phyloP scores from a whole-genome alignment of 2,329 filamentous ascomycete genomes.

The Penicillium capsulatum region DNA sequence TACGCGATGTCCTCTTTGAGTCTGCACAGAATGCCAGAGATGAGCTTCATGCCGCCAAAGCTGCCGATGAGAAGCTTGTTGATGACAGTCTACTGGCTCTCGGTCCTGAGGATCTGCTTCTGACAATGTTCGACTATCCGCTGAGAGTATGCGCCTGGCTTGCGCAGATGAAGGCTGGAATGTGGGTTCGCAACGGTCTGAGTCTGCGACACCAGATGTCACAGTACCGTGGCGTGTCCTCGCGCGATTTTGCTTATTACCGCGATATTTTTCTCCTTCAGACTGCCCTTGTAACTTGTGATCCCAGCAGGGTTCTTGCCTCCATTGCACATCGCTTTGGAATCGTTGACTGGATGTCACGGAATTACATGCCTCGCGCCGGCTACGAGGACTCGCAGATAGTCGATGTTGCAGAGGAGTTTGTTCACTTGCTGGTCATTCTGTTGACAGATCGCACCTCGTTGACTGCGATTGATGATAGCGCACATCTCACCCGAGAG shows the following conservation, averaged over 20 bases:
- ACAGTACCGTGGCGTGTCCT: constrained; percentile 83
- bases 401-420: constrained; percentile 90
- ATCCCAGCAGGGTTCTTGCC: constrained; percentile 76
- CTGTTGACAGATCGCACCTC: constrained; percentile 83
- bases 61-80: constrained; percentile 50
- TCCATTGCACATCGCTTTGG: constrained; percentile 90
- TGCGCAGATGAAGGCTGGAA: constrained; percentile 94
- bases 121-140: constrained; percentile 88
- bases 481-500: constrained; percentile 54
- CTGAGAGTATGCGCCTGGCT: constrained; percentile 93
- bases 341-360: constrained; percentile 80
- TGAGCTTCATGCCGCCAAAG: constrained; percentile 60
- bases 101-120: constrained; percentile 70
- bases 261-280: constrained; percentile 92
- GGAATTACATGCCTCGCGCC: constrained; percentile 68
- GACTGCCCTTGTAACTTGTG: constrained; percentile 80
- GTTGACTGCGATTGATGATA: constrained; percentile 47
- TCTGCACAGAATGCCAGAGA: constrained; percentile 51
- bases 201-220: constrained; percentile 92
- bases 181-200: constrained; percentile 98
- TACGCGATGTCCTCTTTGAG: constrained; percentile 68
- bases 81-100: constrained; percentile 48
- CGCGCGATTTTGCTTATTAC: constrained; percentile 89
- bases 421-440: constrained; percentile 88
- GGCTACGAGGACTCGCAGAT: constrained; percentile 84